phyloP scores from a whole-genome alignment of 2,329 filamentous ascomycete species.

The Monilinia laxa region DNA sequence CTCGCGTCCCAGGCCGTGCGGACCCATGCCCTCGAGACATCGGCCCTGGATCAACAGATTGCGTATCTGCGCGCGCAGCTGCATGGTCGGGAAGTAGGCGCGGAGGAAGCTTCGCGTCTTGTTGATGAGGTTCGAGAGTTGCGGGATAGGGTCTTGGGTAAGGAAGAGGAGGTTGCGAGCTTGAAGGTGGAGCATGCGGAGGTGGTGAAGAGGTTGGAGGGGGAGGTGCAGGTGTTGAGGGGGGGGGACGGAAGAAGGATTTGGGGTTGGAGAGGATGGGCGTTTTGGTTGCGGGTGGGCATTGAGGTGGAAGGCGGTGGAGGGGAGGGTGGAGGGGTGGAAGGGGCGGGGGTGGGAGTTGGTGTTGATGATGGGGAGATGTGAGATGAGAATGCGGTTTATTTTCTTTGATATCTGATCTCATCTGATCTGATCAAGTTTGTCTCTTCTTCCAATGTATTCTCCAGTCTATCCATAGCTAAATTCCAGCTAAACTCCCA shows the following conservation, averaged over 20 bases:
- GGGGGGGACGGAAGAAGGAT: neutral
- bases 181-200: neutral
- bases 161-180: neutral
- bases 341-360: neutral
- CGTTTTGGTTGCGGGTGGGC: neutral
- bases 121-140: neutral
- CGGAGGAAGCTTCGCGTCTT: neutral
- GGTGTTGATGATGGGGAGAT: neutral
- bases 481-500: too few species aligned
- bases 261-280: neutral
- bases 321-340: neutral
- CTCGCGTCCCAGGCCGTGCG: neutral
- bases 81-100: neutral
- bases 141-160: too few species aligned
- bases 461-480: too few species aligned
- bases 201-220: fast-evolving
- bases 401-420: too few species aligned
- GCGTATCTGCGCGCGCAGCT: neutral
- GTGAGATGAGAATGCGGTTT: too few species aligned
- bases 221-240: neutral
- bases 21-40: fast-evolving
- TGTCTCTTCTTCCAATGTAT: too few species aligned
- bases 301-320: neutral
- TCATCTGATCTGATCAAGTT: too few species aligned
- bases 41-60: neutral